Base-by-base conservation (phyloP, 2,329 filamentous ascomycete genomes). In the Phoma herbarum region DNA sequence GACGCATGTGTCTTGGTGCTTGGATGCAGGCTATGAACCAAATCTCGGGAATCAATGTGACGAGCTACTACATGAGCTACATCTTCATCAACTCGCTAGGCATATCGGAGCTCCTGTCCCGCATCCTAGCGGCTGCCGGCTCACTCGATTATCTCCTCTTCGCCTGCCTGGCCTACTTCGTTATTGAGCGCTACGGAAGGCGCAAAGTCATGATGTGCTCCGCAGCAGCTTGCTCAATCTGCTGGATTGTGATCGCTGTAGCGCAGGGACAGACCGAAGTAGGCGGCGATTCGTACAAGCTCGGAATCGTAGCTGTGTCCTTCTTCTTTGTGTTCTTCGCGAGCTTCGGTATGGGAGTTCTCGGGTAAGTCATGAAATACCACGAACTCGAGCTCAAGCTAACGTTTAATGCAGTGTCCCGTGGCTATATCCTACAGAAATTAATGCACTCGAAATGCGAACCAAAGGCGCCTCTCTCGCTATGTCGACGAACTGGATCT, bases 181-280 rank as follows among this genome's bases (percentile, higher is more conserved):
- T 82, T 4, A 80, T 84, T 57, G 82, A 84, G 55, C 71, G 79
- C 6, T 82, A 77, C 57, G 82, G 82, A 2, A 76, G 82, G 10
- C 76, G 82, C 10, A 79, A 61, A 57, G 74, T 83, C 45, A 82
- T 84, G 80, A 82, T 84, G 75, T 68, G 68, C 18, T 80, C 78
- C 6, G 78, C 81, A n/a, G 73, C 75, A 7, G 83, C 80, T 10
- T 83, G 81, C 57, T 81, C 78, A 1, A 76, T 80, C 12, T 85
- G 82, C 64, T 84, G 81, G 74, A 74, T 81, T 18, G 67, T 82
- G 9, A 84, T 84, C 49, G 78, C 81, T 0, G 80, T 81, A 18
- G 72, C 79, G 0, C 73, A 81, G 6, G 78, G 77, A 2, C 66
- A 79, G 20, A 75, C 75, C 1, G 76, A 78, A 48, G 73, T 74